Percentiles rank a stretch among this genome's conserved stretches.
Conservation (phyloP, 345 rosid genomes). For the Acer saccharum region DNA sequence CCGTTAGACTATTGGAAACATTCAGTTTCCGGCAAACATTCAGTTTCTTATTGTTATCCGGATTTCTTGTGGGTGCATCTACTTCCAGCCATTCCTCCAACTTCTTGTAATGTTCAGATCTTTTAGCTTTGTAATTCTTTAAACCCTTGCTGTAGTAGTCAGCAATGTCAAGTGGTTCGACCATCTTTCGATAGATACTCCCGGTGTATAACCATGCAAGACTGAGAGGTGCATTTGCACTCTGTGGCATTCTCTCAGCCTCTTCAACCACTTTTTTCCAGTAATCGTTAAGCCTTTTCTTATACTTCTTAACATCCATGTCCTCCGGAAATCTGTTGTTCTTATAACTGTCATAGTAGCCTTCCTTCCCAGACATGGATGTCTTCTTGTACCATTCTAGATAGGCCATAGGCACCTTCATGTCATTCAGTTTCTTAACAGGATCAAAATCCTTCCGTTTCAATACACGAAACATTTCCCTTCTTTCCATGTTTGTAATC, state of each 20-base stretch:
- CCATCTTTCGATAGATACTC: conserved; percentile 57
- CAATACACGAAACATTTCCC: conserved; percentile 14
- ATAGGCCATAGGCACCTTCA: conserved; percentile 43
- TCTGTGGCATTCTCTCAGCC: conserved; percentile 46
- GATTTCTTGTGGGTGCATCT: neutral
- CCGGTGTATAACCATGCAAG: conserved; percentile 47
- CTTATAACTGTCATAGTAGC: conserved; percentile 71
- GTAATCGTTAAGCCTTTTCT: conserved; percentile 34
- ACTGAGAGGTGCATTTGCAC: too few species aligned
- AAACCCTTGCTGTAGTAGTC: conserved; percentile 42
- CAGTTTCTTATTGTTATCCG: conserved; percentile 3
- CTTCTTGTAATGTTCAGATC: conserved; percentile 51
- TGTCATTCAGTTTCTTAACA: conserved; percentile 34
- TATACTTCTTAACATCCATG: neutral
- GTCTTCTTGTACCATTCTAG: conserved; percentile 69
- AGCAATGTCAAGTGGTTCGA: conserved; percentile 83
- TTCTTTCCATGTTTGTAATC: conserved; percentile 24
- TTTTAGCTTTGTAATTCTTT: conserved; percentile 30
- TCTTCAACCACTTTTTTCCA: conserved; percentile 55
- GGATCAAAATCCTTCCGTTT: conserved; percentile 24
- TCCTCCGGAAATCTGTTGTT: neutral
- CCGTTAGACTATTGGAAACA: conserved; percentile 31
- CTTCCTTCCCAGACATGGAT: conserved; percentile 25
- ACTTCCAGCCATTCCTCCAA: conserved; percentile 51
- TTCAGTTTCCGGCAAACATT: too few species aligned